phyloP scores from a whole-genome alignment of 805 yeast genomes.

The Grigorovia humatica region DNA sequence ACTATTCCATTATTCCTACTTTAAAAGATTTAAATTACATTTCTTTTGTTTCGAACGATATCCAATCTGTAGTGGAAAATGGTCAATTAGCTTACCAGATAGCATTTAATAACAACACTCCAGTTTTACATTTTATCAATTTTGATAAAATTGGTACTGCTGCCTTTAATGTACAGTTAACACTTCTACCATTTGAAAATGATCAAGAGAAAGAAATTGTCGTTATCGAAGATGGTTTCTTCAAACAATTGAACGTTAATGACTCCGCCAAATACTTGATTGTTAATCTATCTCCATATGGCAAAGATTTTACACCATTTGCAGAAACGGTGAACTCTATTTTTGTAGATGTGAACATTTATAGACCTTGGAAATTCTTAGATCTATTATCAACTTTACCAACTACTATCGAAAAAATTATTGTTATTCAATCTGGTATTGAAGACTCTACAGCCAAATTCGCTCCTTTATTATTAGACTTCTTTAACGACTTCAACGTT shows the following conservation, averaged over 20 bases:
- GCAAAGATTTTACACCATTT: slow-evolving; percentile 34
- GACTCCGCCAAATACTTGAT: slow-evolving; percentile 14
- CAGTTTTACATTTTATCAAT: slow-evolving; percentile 65
- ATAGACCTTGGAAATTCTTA: slow-evolving; percentile 63
- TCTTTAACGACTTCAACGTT: slow-evolving; percentile 46
- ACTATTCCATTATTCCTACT: slow-evolving; percentile 60
- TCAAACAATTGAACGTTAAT: background rate
- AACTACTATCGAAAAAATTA: slow-evolving; percentile 41
- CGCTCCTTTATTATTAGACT: slow-evolving; percentile 66
- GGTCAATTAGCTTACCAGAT: slow-evolving; percentile 50
- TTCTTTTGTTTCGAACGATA: slow-evolving; percentile 55
- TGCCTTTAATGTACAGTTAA: slow-evolving; percentile 2
- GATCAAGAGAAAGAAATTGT: background rate
- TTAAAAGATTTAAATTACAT: slow-evolving; percentile 59
- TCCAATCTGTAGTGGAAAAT: slow-evolving; percentile 42
- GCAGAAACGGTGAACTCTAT: slow-evolving; percentile 11
- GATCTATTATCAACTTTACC: slow-evolving; percentile 44
- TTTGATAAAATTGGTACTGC: slow-evolving; percentile 4
- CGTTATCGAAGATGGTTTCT: background rate
- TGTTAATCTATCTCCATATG: slow-evolving; percentile 54
- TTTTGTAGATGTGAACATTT: slow-evolving; percentile 44
- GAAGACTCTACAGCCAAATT: slow-evolving; percentile 29
- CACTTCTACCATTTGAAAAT: background rate
- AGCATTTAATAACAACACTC: slow-evolving; percentile 37
- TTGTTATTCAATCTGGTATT: slow-evolving; percentile 46